phyloP scores from a whole-genome alignment of 805 yeast species.

The Candida chilensis region DNA sequence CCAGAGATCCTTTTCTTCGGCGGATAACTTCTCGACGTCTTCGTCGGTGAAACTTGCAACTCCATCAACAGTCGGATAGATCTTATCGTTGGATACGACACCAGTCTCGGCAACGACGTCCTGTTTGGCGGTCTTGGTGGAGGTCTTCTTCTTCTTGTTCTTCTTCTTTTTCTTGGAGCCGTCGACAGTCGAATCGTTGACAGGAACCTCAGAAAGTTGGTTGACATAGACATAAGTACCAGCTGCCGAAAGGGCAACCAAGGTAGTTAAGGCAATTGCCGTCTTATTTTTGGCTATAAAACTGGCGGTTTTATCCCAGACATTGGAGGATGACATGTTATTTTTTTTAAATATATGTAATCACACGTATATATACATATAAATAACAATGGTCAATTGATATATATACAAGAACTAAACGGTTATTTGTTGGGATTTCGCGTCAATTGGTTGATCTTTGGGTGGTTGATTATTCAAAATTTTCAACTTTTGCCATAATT shows the following conservation, averaged over 20 bases:
- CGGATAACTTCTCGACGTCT: slow-evolving; percentile 31
- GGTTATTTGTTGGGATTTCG: no score
- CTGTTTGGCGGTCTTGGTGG: slow-evolving; percentile 18
- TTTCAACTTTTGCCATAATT: no score
- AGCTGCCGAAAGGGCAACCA: slow-evolving; percentile 55
- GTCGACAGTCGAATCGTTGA: slow-evolving; percentile 9
- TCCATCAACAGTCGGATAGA: slow-evolving; percentile 52
- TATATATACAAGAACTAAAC: no score
- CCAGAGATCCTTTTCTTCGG: slow-evolving; percentile 48
- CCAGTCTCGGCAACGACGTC: slow-evolving; percentile 15
- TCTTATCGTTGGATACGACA: slow-evolving; percentile 7
- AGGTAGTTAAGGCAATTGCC: slow-evolving; percentile 55
- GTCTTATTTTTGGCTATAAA: slow-evolving; percentile 47
- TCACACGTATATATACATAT: no score
- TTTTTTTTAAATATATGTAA: background rate
- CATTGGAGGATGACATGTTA: slow-evolving; percentile 3
- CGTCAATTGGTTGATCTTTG: no score
- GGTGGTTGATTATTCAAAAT: no score
- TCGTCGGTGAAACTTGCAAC: slow-evolving; percentile 48
- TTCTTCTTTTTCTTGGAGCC: slow-evolving; percentile 21
- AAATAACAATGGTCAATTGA: no score
- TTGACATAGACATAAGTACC: slow-evolving; percentile 47
- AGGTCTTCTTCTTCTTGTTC: slow-evolving; percentile 37
- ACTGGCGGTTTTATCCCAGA: slow-evolving; percentile 10
- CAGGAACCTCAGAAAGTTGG: slow-evolving; percentile 12